Evolutionary conservation across 176 grass and related monocot species (phyloP).

Genomic region (Metroxylon sagu): DNA sequence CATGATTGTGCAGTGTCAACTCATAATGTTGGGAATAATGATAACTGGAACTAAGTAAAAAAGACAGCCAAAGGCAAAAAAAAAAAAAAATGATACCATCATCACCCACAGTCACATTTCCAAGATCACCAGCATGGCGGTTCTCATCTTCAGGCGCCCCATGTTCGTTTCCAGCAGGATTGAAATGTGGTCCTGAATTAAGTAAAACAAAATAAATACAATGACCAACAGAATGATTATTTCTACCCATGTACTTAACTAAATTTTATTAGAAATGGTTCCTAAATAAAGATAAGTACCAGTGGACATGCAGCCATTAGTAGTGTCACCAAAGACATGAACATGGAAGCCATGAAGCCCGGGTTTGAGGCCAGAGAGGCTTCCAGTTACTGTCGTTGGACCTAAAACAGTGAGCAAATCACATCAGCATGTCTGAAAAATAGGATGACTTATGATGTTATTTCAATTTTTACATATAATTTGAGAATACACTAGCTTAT

Average conservation of each 20-base stretch:
- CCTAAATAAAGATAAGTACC: conserved; percentile 30
- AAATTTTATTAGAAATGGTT: too few relatives aligned
- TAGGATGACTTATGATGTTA: too few relatives aligned
- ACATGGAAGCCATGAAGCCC: conserved; percentile 68
- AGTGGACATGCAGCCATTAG: conserved; percentile 78
- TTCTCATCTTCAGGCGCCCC: conserved; percentile 58
- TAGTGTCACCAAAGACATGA: conserved; percentile 57
- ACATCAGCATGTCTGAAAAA: too few relatives aligned
- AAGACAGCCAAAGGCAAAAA: background rate
- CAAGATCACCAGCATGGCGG: conserved; percentile 87
- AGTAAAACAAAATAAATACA: conserved; percentile 5
- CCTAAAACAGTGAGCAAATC: conserved; percentile 20
- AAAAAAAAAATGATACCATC: conserved; percentile 33
- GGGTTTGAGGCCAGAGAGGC: conserved; percentile 45
- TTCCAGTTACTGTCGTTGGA: conserved; percentile 41
- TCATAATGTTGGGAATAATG: background rate
- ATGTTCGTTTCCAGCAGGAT: conserved; percentile 69
- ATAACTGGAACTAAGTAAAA: background rate
- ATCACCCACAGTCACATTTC: conserved; percentile 53
- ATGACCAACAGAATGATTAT: conserved; percentile 5
- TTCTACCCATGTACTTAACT: too few relatives aligned
- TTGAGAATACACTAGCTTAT: background rate
- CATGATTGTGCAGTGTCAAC: too few relatives aligned
- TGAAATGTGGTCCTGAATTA: conserved; percentile 61
- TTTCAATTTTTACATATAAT: too few relatives aligned